These are phyloP conservation scores for Protea cynaroides DNA, from an alignment of 164 flowering plant species.

Conservation along the genomic window DNA sequence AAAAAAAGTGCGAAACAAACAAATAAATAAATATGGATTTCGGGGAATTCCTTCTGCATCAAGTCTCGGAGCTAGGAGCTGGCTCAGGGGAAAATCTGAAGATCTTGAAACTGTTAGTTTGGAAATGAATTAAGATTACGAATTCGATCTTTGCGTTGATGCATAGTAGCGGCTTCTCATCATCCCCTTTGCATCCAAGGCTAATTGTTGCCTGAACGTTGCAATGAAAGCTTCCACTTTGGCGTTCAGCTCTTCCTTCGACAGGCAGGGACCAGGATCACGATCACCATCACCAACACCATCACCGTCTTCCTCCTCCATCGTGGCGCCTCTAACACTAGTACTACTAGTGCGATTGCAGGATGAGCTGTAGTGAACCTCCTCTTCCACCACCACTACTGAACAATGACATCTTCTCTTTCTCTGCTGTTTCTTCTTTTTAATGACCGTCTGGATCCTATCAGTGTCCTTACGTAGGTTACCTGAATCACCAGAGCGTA, in stretches of 20 bases:
- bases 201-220: slow-evolving; percentile 54
- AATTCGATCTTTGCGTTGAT: neutral
- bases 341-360: neutral
- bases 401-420: neutral
- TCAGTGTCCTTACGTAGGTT: neutral
- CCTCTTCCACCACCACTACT: slow-evolving; percentile 6
- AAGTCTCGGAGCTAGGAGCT: no score
- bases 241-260: slow-evolving; percentile 57
- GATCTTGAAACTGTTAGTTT: no score
- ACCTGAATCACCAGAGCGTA: slow-evolving; percentile 5
- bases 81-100: no score
- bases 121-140: neutral
- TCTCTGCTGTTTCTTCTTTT: neutral
- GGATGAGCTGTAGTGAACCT: neutral
- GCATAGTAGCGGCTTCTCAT: slow-evolving; percentile 4
- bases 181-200: slow-evolving; percentile 33
- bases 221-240: slow-evolving; percentile 65
- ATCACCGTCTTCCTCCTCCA: no score
- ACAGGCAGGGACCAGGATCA: slow-evolving; percentile 14
- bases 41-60: no score
- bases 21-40: no score
- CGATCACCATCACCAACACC: slow-evolving; percentile 3
- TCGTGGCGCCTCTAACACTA: neutral
- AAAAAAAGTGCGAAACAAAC: no score
- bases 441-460: neutral